Conservation (phyloP, 2,329 filamentous ascomycete genomes). For the Bipolaris bicolor region DNA sequence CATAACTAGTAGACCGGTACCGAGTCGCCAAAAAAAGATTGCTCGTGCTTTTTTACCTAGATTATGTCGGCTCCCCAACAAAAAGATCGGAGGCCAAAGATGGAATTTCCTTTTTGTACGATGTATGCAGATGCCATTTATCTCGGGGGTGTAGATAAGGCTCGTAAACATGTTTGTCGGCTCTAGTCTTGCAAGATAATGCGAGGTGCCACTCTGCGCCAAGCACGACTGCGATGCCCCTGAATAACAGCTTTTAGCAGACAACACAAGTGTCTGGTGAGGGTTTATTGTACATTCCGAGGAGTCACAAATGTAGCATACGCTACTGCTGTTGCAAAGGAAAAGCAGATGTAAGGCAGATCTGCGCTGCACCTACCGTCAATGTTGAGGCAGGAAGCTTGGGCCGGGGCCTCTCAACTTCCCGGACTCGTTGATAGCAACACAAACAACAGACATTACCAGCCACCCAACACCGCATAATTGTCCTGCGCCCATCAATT, state of each 20-base stretch:
- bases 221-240: background rate
- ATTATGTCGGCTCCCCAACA: no score
- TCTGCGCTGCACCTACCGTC: conserved; percentile 3
- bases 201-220: background rate
- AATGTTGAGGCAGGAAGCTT: conserved; percentile 10
- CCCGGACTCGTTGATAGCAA: background rate
- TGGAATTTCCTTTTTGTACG: no score
- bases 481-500: background rate
- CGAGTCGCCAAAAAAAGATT: no score
- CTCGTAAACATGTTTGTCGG: no score
- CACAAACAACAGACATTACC: conserved; percentile 3
- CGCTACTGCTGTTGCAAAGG: background rate
- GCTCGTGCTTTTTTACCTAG: no score
- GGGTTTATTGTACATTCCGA: background rate
- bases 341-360: background rate
- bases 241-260: background rate
- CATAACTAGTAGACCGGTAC: no score
- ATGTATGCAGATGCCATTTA: no score
- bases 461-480: background rate
- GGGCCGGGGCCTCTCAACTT: conserved; percentile 7
- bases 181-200: no score
- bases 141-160: no score
- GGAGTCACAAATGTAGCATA: no score
- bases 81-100: no score
- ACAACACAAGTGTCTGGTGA: background rate